Evolutionary conservation across 768 basidiomycete genomes (phyloP).

Genomic region (Russula sp.): DNA sequence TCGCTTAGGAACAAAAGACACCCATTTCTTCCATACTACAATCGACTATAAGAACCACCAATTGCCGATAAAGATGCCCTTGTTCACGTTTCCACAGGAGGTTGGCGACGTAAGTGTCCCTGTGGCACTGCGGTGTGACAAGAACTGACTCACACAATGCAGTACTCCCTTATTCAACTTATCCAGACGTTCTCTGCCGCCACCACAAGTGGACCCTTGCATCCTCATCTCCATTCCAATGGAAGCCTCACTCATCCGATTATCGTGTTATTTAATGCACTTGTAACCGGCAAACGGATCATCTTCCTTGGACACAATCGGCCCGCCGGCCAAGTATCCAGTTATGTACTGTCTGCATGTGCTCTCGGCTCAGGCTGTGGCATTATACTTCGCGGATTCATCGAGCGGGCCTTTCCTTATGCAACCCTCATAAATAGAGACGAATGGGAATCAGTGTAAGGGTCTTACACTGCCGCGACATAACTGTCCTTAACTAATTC

Average conservation of each 20-base stretch:
- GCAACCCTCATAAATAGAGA: conserved; percentile 86
- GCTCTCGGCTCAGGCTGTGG: conserved; percentile 92
- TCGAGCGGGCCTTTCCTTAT: conserved; percentile 92
- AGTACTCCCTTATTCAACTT: conserved; percentile 93
- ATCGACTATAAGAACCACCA: conserved; percentile 81
- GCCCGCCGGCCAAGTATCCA: conserved; percentile 87
- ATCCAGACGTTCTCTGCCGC: conserved; percentile 77
- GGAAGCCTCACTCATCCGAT: conserved; percentile 90
- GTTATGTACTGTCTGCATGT: conserved; percentile 90
- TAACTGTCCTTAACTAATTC: conserved; percentile 5
- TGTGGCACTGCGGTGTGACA: not conserved
- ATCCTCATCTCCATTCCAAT: conserved; percentile 92
- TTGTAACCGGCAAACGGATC: conserved; percentile 93
- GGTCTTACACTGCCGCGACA: conserved; percentile 7
- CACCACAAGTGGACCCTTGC: conserved; percentile 67
- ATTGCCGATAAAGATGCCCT: conserved; percentile 87
- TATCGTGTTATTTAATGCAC: conserved; percentile 93
- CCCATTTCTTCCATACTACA: conserved; percentile 87
- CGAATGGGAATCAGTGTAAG: conserved; percentile 86
- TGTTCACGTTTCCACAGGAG: conserved; percentile 88
- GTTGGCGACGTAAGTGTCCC: conserved; percentile 81
- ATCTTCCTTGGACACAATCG: conserved; percentile 90
- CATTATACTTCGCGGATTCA: conserved; percentile 75
- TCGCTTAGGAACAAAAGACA: conserved; percentile 65
- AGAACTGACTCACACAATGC: conserved; percentile 10